Evolutionary conservation across 305 asterid genomes (phyloP).

Genomic region (Lippia alba): DNA sequence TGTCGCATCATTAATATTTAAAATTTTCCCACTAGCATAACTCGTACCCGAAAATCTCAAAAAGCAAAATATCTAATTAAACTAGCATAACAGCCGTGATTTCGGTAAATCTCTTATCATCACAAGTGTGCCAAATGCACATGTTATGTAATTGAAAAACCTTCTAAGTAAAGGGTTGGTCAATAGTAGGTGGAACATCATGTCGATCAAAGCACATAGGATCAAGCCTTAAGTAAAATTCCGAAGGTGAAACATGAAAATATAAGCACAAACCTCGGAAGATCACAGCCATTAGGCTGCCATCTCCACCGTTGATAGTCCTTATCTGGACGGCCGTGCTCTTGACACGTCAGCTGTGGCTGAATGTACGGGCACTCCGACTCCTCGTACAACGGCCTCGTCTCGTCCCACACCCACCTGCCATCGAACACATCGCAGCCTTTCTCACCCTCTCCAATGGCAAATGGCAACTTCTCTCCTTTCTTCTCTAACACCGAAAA

Average conservation of each 20-base stretch:
- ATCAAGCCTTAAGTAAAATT: background rate
- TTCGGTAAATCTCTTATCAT: too few relatives aligned
- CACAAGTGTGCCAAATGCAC: too few relatives aligned
- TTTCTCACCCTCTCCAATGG: conserved; percentile 47
- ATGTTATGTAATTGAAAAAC: too few relatives aligned
- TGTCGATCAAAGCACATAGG: too few relatives aligned
- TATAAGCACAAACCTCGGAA: conserved; percentile 59
- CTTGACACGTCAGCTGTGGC: conserved; percentile 84
- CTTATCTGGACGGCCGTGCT: conserved; percentile 78
- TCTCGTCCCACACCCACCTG: conserved; percentile 76
- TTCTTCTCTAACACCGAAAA: conserved; percentile 58
- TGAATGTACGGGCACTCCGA: conserved; percentile 76
- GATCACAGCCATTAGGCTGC: conserved; percentile 79
- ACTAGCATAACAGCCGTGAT: too few relatives aligned
- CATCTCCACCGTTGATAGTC: conserved; percentile 84
- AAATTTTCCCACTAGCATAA: too few relatives aligned
- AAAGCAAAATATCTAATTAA: too few relatives aligned
- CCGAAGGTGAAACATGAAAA: background rate
- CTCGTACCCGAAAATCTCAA: too few relatives aligned
- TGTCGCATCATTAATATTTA: too few relatives aligned
- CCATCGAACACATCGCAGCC: conserved; percentile 75
- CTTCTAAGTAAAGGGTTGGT: too few relatives aligned
- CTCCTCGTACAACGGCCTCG: conserved; percentile 71
- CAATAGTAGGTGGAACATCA: too few relatives aligned
- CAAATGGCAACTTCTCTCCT: conserved; percentile 51